These are phyloP conservation scores for Colletotrichum navitas DNA, from an alignment of 2,329 filamentous ascomycete genomes.

Conservation along the genomic window DNA sequence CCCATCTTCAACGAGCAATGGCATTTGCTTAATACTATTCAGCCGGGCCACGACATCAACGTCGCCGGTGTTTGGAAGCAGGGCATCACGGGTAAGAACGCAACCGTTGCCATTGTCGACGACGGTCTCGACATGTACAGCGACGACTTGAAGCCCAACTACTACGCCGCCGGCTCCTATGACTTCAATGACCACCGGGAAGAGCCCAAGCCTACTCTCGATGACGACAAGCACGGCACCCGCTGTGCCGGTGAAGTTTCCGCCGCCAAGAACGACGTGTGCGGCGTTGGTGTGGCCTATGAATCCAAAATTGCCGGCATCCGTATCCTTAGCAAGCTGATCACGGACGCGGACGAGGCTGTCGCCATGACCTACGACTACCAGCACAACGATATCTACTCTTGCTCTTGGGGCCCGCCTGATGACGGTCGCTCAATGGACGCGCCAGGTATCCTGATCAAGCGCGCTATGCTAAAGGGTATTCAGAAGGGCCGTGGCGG, in stretches of 20 bases:
- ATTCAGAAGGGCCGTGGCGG: slow-evolving; percentile 88
- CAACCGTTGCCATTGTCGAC: slow-evolving; percentile 93
- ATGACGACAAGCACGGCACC: slow-evolving; percentile 91
- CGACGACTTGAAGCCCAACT: slow-evolving; percentile 91
- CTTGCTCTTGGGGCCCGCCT: slow-evolving; percentile 97
- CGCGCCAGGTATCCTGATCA: slow-evolving; percentile 88
- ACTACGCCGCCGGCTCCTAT: slow-evolving; percentile 91
- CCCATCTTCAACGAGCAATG: slow-evolving; percentile 95
- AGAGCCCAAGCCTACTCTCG: slow-evolving; percentile 84
- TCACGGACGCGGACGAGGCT: slow-evolving; percentile 93
- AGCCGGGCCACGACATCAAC: slow-evolving; percentile 92
- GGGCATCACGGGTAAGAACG: slow-evolving; percentile 89
- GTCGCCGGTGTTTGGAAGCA: slow-evolving; percentile 94
- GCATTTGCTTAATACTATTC: slow-evolving; percentile 89
- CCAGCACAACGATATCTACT: slow-evolving; percentile 95
- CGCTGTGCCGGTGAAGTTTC: slow-evolving; percentile 95
- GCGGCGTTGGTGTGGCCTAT: slow-evolving; percentile 95
- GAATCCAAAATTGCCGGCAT: slow-evolving; percentile 91
- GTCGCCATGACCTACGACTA: slow-evolving; percentile 92
- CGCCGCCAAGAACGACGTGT: slow-evolving; percentile 91
- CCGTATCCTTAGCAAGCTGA: slow-evolving; percentile 90
- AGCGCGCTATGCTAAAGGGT: slow-evolving; percentile 90
- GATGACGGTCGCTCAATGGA: slow-evolving; percentile 97
- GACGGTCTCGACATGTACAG: slow-evolving; percentile 98
- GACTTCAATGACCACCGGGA: slow-evolving; percentile 91